Conservation (phyloP, 2,329 filamentous ascomycete species). For the Trichoderma sp. region DNA sequence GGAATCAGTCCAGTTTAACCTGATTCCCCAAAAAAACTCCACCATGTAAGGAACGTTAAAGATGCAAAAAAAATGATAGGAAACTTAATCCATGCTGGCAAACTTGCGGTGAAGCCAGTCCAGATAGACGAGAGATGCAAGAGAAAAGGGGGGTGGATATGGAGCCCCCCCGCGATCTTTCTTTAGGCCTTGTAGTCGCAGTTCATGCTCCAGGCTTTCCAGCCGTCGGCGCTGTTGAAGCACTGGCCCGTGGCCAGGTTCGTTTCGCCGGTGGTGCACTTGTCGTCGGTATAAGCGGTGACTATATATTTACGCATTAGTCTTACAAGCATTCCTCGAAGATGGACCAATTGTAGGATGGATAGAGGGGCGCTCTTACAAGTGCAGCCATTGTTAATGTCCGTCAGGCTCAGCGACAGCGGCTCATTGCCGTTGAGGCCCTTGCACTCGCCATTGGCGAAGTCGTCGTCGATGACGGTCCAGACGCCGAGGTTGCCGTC, state of each 20-base stretch:
- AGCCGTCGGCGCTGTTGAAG: background rate
- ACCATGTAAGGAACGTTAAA: conserved; percentile 9
- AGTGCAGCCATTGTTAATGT: conserved; percentile 31
- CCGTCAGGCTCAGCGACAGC: conserved; percentile 29
- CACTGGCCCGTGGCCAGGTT: conserved; percentile 16
- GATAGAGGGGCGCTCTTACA: conserved; percentile 26
- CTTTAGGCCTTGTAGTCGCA: conserved; percentile 28
- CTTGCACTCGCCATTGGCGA: conserved; percentile 31
- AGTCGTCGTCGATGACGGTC: conserved; percentile 35
- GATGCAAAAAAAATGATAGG: background rate
- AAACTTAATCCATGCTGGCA: background rate
- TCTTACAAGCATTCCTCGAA: background rate
- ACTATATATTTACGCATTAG: conserved; percentile 26
- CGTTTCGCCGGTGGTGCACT: conserved; percentile 23
- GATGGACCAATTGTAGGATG: background rate
- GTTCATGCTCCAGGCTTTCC: conserved; percentile 28
- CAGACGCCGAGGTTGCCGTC: conserved; percentile 34
- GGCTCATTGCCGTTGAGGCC: conserved; percentile 28
- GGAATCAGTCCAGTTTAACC: conserved; percentile 17
- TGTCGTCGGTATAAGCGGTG: conserved; percentile 27
- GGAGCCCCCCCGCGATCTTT: background rate
- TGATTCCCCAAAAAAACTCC: conserved; percentile 6
- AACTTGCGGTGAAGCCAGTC: conserved; percentile 5
- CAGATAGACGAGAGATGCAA: background rate
- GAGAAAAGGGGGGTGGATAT: background rate